These are phyloP conservation scores for Trapa bicornis DNA, from an alignment of 345 rosid genomes.

Conservation along the genomic window DNA sequence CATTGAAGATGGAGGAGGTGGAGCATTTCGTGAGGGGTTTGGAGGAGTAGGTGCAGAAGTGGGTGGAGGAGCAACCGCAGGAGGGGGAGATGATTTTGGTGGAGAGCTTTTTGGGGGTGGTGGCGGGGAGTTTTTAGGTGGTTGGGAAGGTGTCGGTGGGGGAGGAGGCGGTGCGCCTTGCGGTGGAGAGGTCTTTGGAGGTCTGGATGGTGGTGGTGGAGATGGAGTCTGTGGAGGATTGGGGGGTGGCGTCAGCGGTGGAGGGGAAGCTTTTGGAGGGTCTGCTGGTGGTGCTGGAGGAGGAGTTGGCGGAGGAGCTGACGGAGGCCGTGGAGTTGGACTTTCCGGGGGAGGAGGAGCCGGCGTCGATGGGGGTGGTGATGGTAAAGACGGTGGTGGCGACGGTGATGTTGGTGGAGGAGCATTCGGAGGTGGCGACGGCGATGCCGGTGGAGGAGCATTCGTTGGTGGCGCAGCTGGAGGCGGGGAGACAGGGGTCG, in stretches of 20 bases:
- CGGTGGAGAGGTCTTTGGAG: slow-evolving; percentile 20
- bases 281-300: slow-evolving; percentile 11
- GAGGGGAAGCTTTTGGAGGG: slow-evolving; percentile 9
- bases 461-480: slow-evolving; percentile 4
- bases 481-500: slow-evolving; percentile 10
- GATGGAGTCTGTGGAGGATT: slow-evolving; percentile 16
- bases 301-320: slow-evolving; percentile 15
- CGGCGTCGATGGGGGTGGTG: slow-evolving; percentile 10
- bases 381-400: slow-evolving; percentile 11
- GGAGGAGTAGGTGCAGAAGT: background rate
- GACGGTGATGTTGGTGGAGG: slow-evolving; percentile 5
- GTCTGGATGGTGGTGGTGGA: slow-evolving; percentile 8
- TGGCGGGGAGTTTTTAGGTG: slow-evolving; percentile 25
- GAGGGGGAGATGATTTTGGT: slow-evolving; percentile 21
- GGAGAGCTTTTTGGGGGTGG: slow-evolving; percentile 24
- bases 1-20: slow-evolving; percentile 3
- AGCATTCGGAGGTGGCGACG: slow-evolving; percentile 3
- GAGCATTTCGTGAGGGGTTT: background rate
- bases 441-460: slow-evolving; percentile 2
- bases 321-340: slow-evolving; percentile 14
- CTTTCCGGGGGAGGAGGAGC: slow-evolving; percentile 22
- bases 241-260: slow-evolving; percentile 16
- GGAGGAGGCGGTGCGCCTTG: slow-evolving; percentile 17
- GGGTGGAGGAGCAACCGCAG: slow-evolving; percentile 9
- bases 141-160: slow-evolving; percentile 11